These are phyloP conservation scores for Stephanodiscus triporus DNA, from an alignment of 108 stramenopile genomes.

Conservation along the genomic window DNA sequence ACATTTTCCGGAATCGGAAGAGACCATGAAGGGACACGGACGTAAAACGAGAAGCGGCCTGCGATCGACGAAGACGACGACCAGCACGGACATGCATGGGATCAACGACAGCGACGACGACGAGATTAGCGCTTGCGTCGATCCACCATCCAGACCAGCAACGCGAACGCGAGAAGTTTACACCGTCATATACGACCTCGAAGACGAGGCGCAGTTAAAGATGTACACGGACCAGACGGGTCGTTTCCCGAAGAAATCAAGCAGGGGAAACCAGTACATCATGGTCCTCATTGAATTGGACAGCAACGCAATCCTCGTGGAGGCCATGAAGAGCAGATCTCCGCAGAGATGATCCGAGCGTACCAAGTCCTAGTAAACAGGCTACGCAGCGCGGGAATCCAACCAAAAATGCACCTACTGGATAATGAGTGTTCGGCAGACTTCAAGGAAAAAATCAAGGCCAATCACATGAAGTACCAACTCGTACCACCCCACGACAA, in stretches of 20 bases:
- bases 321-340: constrained; percentile 22
- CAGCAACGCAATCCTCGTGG: constrained; percentile 42
- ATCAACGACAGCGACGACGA: not conserved
- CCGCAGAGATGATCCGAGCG: constrained; percentile 4
- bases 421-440: not conserved
- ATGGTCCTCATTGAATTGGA: constrained; percentile 50
- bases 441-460: not conserved
- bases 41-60: not conserved
- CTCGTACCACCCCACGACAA: not conserved
- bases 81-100: not conserved
- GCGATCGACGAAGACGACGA: constrained; percentile 10
- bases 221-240: constrained; percentile 57
- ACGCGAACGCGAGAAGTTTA: not conserved
- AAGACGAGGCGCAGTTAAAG: not conserved
- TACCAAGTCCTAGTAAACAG: not conserved
- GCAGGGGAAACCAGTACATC: constrained; percentile 48
- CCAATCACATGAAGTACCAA: not conserved
- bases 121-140: too few relatives aligned
- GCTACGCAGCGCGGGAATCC: not conserved
- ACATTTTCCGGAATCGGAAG: constrained; percentile 18
- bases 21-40: constrained; percentile 18
- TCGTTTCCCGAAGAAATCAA: constrained; percentile 24
- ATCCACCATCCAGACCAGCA: too few relatives aligned
- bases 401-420: not conserved
- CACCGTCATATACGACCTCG: not conserved